phyloP scores from a whole-genome alignment of 345 rosid species.

The Eutrema yunnanense region DNA sequence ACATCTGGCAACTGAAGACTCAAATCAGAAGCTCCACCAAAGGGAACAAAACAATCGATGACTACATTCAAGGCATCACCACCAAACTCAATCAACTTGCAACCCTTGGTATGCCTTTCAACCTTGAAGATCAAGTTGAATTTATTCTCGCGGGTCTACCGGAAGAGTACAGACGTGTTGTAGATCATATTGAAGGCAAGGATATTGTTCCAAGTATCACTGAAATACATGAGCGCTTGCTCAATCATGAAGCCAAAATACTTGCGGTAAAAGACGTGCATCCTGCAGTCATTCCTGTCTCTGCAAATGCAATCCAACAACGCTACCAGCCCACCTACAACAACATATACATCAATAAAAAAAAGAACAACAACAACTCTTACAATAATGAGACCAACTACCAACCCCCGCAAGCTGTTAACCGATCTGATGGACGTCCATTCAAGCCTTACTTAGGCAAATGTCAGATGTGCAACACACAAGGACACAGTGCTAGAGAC shows the following conservation, averaged over 20 bases:
- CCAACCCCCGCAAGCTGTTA: too few species aligned
- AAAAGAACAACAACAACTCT: too few species aligned
- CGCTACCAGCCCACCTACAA: too few species aligned
- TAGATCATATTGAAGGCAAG: background rate
- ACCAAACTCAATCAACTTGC: background rate
- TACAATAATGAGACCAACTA: too few species aligned
- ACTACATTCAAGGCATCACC: background rate
- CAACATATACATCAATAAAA: too few species aligned
- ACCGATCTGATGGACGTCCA: too few species aligned
- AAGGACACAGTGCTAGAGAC: background rate
- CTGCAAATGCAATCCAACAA: too few species aligned
- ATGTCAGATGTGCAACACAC: background rate
- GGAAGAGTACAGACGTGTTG: background rate
- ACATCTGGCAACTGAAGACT: background rate
- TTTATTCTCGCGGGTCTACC: background rate
- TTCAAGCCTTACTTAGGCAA: background rate
- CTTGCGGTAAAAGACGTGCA: too few species aligned
- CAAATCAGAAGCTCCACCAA: background rate
- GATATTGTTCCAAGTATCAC: background rate
- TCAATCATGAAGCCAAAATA: too few species aligned
- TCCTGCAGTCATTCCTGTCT: too few species aligned
- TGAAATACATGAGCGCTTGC: background rate
- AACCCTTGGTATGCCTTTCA: background rate
- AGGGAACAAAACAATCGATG: background rate
- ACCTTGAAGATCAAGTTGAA: background rate